Evolutionary conservation across 441 rosid species (phyloP), one percentile per base, ranked within the genome.

Genomic region (Bocquillonia castaneifolia): DNA sequence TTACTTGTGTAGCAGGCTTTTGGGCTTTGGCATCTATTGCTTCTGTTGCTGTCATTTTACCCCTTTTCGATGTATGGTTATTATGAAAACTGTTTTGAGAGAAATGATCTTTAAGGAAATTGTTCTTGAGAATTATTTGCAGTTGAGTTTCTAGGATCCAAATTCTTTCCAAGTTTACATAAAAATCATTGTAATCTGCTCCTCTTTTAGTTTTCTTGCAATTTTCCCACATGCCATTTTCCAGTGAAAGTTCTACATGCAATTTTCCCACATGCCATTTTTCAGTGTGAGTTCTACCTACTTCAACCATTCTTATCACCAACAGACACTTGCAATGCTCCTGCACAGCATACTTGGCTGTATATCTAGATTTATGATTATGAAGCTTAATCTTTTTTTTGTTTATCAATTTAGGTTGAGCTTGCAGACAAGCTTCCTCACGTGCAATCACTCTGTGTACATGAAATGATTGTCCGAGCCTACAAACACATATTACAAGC

Each of bases 401-500:
- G 25, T 63, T 5, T 48, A 32, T 66, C 44, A 52, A 39, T 59
- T 64, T 78, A 88, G 90, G 87, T 84, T 64, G 84, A 85, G 63
- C 87, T 85, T 72, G 84, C 88, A 8, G 82, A 80, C 67, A 83
- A 80, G 70, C 87, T 88, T 48, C 93, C 93, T 62, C 93, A 88
- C 45, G 84, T 88, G 61, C 88, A 85, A 79, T 85, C 90, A 20
- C 90, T 85, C 59, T 88, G 93, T 73, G 77, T 84, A 50, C 90
- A 85, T 69, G 90, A 88, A 84, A 88, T 85, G 93, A 78, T 85
- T 42, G 74, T 86, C 58, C 84, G 90, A 76, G 90, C 87, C 67
- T 85, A 77, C 81, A 85, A 88, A 80, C 89, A 84, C 66, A 66
- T 80, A 68, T 73, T 85, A 32, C 83, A 78, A 71, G 88, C 86